These are phyloP conservation scores for Phytophthora palmivora DNA, from an alignment of 352 stramenopile species.

Conservation along the genomic window DNA sequence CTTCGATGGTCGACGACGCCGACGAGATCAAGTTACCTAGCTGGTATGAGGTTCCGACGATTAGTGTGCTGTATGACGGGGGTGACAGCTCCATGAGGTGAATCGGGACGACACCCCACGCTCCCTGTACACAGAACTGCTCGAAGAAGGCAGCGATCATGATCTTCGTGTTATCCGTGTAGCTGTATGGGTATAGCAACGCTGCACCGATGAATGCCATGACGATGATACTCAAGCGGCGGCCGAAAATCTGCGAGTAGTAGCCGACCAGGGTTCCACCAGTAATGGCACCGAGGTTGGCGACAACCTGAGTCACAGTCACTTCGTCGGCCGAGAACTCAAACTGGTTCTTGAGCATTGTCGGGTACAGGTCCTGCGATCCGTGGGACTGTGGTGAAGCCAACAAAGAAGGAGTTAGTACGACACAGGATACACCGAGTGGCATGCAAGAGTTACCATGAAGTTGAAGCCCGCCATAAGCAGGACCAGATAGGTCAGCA, in stretches of 20 bases:
- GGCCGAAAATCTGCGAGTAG: conserved; percentile 58
- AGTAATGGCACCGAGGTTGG: conserved; percentile 51
- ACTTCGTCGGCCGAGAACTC: conserved; percentile 49
- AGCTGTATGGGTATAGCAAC: conserved; percentile 62
- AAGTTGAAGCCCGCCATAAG: conserved; percentile 62
- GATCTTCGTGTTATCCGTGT: conserved; percentile 32
- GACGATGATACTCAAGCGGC: conserved; percentile 48
- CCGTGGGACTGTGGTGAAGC: conserved; percentile 38
- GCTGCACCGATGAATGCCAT: conserved; percentile 36
- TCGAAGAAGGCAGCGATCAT: conserved; percentile 51
- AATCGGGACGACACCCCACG: conserved; percentile 62
- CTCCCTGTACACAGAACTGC: conserved; percentile 57
- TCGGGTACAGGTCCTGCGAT: conserved; percentile 57
- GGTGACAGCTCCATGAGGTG: conserved; percentile 61
- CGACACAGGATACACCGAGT: not conserved
- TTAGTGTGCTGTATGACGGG: conserved; percentile 53
- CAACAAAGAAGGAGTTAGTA: conserved; percentile 7
- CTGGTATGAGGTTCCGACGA: conserved; percentile 58
- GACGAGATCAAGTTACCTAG: conserved; percentile 65
- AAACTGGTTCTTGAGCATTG: conserved; percentile 56
- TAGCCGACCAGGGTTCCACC: conserved; percentile 52
- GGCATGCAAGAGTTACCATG: conserved; percentile 27
- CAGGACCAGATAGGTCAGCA: conserved; percentile 51
- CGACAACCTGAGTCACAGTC: conserved; percentile 51
- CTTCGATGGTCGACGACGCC: conserved; percentile 54